Evolutionary conservation across 2,329 filamentous ascomycete genomes (phyloP), one percentile per base, ranked within the genome.

Genomic region (Fusarium tjaetaba): DNA sequence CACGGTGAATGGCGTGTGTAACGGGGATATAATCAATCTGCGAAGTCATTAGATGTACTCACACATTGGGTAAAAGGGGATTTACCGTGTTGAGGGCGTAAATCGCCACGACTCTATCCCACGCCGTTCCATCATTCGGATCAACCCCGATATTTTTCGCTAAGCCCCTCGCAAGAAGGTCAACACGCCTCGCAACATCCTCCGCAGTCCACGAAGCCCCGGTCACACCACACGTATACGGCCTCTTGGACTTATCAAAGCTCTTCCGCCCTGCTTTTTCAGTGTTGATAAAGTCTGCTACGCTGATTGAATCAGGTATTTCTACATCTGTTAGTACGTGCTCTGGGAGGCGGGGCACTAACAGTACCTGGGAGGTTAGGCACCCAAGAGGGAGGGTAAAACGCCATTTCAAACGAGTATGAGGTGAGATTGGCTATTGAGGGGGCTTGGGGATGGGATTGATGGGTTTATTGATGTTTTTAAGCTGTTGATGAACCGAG

Each of bases 11-110:
- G 2, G 93, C 92, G 87, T 93, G 94, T n/a, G 89, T 89, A n/a
- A 94, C 82, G 2, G 93, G 89, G 61, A 95, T 83, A 61, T 92
- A 93, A 81, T 96, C 93, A 73, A 96, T 90, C 89, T 94, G 65
- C 15, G 1, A 49, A 13, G 0, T 11, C 1, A 2, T 74, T 5
- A 62, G 28, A 2, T 30, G 10, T 30, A 11, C 30, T 30, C 30
- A 11, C 30, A 30, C 13, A 30, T 30, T 30, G 30, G 30, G 9
- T 30, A 30, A 30, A 30, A 11, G 9, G 30, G 30, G 30, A 30
- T n/a, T n/a, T 13, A 94, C 92, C 22, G 93, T 94, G 79, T 97
- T 97, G 63, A 95, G 82, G 11, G 92, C 91, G 83, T 94, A 97
- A 36, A 95, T 85, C 3, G 86, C 92, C 45, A 94, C 85, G 24